phyloP scores from a whole-genome alignment of 2,329 filamentous ascomycete species.

The Neofusicoccum cordaticola region DNA sequence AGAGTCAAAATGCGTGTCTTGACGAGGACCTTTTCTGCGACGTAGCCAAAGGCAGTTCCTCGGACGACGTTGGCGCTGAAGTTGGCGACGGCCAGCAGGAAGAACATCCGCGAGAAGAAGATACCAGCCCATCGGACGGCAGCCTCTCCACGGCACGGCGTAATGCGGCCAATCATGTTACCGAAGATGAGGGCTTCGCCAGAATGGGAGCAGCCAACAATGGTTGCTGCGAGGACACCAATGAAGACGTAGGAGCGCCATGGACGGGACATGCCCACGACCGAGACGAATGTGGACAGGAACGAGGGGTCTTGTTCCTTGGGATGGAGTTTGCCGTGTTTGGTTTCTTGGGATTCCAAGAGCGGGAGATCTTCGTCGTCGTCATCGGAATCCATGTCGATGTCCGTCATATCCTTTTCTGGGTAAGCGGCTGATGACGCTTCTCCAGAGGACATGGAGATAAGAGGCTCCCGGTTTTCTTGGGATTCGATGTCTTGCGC shows the following conservation, averaged over 20 bases:
- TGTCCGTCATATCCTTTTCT: slow-evolving; percentile 24
- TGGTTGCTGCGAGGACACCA: slow-evolving; percentile 50
- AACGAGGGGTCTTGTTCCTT: slow-evolving; percentile 21
- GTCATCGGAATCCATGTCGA: slow-evolving; percentile 26
- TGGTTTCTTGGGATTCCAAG: slow-evolving; percentile 33
- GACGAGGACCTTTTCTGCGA: slow-evolving; percentile 65
- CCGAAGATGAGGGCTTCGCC: slow-evolving; percentile 61
- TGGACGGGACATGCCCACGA: slow-evolving; percentile 30
- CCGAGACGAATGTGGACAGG: neutral
- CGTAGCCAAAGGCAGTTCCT: slow-evolving; percentile 56
- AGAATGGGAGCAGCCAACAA: slow-evolving; percentile 58
- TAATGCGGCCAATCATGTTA: slow-evolving; percentile 56
- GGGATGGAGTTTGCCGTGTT: neutral
- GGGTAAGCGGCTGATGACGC: slow-evolving; percentile 10
- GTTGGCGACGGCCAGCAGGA: slow-evolving; percentile 59
- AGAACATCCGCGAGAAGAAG: slow-evolving; percentile 59
- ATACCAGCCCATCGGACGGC: slow-evolving; percentile 50
- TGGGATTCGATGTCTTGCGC: neutral
- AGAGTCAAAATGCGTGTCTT: slow-evolving; percentile 63
- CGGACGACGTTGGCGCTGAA: slow-evolving; percentile 61
- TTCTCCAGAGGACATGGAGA: slow-evolving; percentile 3
- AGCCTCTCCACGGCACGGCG: slow-evolving; percentile 49
- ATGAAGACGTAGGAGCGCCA: slow-evolving; percentile 45
- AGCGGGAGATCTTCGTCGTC: slow-evolving; percentile 17
- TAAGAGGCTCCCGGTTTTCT: too few species aligned